Evolutionary conservation across 179 eudicot genomes (phyloP), one percentile per base, ranked within the genome.

Genomic region (Silene noctiflora): DNA sequence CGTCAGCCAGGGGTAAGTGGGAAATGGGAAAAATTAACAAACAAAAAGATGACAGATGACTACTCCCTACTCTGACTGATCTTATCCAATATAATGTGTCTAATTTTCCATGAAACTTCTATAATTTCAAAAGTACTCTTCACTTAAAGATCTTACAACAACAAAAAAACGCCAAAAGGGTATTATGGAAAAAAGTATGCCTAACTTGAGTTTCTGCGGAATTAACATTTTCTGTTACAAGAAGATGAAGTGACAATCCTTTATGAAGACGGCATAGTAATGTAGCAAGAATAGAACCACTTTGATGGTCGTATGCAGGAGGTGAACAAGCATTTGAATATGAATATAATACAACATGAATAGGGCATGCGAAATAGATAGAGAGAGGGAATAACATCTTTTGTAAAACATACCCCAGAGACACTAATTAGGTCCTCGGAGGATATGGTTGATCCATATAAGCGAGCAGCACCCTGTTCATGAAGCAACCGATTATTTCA

Each of bases 391-490:
- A 72, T 6, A 22, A 19, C 51, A 25, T 25, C 42, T 25, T 24
- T 2, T n/a, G 69, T 25, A 53, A 19, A 76, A 78, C 93, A 89
- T 82, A 94, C 98, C 86, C 97, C 98, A 19, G 98, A 94, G 4
- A 92, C 98, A 81, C 85, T 87, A 80, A 94, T 88, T 29, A 94
- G 84, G 76, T 92, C 92, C 87, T 83, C 88, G 55, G 98, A 89
- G 72, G 96, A 80, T 33, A 94, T 86, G 60, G 96, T 88, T 78
- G 98, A 90, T 77, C 98, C 98, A 78, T 87, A 94, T 75, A 92
- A 83, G 33, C 96, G 94, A 82, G 98, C 92, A 82, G 97, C 98
- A 76, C 96, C 89, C 98, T 94, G 89, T 77, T 61, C 75, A 83
- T 39, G 46, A 61, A 72, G 53, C 17, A 60, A 58, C 9, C 8